Conservation (phyloP, 2,329 filamentous ascomycete species). For the Neospermospora avenae region DNA sequence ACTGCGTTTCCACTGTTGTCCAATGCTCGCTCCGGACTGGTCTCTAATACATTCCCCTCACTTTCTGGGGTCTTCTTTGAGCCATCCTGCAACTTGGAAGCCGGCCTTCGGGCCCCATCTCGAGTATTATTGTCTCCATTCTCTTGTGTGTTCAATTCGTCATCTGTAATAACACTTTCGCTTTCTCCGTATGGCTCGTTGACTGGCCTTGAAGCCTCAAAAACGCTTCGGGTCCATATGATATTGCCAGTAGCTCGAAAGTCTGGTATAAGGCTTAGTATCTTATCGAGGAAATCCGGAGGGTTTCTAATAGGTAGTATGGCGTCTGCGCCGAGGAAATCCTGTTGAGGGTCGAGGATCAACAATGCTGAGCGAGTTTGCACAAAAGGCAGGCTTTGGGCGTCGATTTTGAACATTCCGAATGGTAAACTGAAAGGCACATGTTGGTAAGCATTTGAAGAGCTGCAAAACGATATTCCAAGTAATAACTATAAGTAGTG, state of each 20-base stretch:
- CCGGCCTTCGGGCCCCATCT: conserved; percentile 7
- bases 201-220: conserved; percentile 57
- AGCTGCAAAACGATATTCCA: background rate
- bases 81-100: conserved; percentile 16
- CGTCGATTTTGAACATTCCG: conserved; percentile 55
- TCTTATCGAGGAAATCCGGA: conserved; percentile 62
- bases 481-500: background rate
- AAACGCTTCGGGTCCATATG: conserved; percentile 81
- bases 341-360: conserved; percentile 84
- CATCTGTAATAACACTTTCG: conserved; percentile 34
- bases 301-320: conserved; percentile 63
- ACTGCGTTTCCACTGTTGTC: conserved; percentile 19
- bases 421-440: conserved; percentile 18
- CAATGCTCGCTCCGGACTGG: conserved; percentile 9
- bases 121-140: conserved; percentile 6
- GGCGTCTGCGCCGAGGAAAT: conserved; percentile 71
- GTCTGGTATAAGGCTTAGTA: conserved; percentile 61
- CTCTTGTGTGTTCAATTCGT: conserved; percentile 19
- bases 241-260: conserved; percentile 74
- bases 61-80: conserved; percentile 16
- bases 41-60: conserved; percentile 9
- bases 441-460: conserved; percentile 12
- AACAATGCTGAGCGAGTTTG: conserved; percentile 68
- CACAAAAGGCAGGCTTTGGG: conserved; percentile 52
- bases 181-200: conserved; percentile 42